phyloP scores from a whole-genome alignment of 768 basidiomycete species.

The Podaxis carcinomalis region DNA sequence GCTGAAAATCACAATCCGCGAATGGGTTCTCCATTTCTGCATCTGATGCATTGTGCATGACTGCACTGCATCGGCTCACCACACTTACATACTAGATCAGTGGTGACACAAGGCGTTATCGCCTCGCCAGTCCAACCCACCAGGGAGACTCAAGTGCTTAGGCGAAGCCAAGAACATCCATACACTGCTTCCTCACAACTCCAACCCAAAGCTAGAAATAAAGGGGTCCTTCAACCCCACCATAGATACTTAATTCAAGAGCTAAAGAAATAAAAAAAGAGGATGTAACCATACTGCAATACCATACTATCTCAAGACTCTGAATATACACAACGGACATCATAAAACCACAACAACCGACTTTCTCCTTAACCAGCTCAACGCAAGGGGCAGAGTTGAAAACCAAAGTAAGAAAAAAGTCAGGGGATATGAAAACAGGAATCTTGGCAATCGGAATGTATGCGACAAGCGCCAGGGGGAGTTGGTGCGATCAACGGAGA shows the following conservation, averaged over 20 bases:
- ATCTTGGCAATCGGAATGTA: neutral
- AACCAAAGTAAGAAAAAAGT: neutral
- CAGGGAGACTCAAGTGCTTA: too few species aligned
- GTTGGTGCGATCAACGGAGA: too few species aligned
- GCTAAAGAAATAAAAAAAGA: conserved; percentile 2
- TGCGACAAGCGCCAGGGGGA: neutral
- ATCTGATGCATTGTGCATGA: too few species aligned
- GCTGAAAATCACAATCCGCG: too few species aligned
- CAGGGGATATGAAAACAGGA: neutral
- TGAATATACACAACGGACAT: neutral
- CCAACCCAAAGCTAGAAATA: too few species aligned
- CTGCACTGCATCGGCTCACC: too few species aligned
- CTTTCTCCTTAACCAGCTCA: neutral
- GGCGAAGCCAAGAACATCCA: too few species aligned
- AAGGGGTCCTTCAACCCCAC: too few species aligned
- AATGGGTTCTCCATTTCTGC: too few species aligned
- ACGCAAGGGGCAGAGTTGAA: neutral
- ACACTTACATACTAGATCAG: neutral
- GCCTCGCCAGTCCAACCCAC: too few species aligned
- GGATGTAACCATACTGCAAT: neutral
- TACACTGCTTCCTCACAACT: too few species aligned
- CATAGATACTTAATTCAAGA: conserved; percentile 2
- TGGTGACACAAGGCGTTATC: neutral
- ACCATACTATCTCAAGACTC: neutral
- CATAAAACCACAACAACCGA: neutral